A percentile compares a stretch with the other conserved stretches of the same genome.
phyloP scores from a whole-genome alignment of 495 filamentous ascomycete genomes.

The Lichina pygmaea region DNA sequence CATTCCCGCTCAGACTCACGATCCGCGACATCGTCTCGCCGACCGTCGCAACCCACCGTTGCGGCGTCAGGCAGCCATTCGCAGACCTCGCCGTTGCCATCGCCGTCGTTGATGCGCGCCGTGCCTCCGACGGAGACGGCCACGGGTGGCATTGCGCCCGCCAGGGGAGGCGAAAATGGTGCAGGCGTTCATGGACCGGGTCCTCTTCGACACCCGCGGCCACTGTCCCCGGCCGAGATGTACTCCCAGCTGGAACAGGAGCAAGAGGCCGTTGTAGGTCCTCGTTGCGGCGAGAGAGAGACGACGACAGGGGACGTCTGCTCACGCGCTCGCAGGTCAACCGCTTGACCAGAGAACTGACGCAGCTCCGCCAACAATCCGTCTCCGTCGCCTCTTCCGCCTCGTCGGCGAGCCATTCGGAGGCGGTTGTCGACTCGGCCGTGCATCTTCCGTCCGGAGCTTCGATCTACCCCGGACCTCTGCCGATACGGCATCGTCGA shows the following conservation, averaged over 20 bases:
- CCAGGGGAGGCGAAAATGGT: constrained; percentile 19
- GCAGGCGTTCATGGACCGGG: constrained; percentile 18
- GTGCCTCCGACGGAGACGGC: neutral
- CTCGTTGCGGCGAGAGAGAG: neutral
- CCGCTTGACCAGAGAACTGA: constrained; percentile 67
- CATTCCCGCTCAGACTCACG: constrained; percentile 15
- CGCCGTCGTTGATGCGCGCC: neutral
- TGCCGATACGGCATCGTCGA: constrained; percentile 1
- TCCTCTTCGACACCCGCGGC: constrained; percentile 54
- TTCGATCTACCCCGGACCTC: neutral
- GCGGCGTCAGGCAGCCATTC: constrained; percentile 1
- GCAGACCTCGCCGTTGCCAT: constrained; percentile 2
- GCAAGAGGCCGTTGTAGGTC: constrained; percentile 69
- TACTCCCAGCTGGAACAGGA: constrained; percentile 69
- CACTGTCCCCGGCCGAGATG: constrained; percentile 62
- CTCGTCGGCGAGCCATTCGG: constrained; percentile 9
- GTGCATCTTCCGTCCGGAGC: constrained; percentile 1
- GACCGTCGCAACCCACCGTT: constrained; percentile 18
- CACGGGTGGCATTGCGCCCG: constrained; percentile 5
- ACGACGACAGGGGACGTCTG: no score
- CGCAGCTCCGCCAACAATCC: constrained; percentile 41
- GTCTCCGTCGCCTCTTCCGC: constrained; percentile 57
- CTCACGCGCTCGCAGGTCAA: constrained; percentile 35
- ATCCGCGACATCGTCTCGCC: constrained; percentile 19
- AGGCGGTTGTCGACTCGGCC: neutral